Percentiles rank a stretch among this genome's conserved stretches.
Evolutionary conservation across 768 basidiomycete species (phyloP).

Genomic region (Gymnopilus junonius): DNA sequence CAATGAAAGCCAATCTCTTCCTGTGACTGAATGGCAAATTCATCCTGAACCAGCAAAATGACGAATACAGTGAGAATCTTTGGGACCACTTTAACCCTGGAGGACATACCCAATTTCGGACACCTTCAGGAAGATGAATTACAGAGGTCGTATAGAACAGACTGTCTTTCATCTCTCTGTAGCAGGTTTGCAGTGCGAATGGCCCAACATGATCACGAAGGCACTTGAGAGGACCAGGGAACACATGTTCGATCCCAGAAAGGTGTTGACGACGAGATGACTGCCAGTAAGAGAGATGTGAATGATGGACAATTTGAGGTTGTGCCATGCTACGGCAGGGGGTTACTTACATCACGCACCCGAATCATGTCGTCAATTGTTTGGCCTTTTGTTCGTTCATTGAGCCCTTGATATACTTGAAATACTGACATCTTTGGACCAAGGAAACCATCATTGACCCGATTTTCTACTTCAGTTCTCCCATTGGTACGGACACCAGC

Average conservation of each 20-base stretch:
- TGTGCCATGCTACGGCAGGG: neutral
- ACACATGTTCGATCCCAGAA: conserved; percentile 29
- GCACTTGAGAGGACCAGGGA: conserved; percentile 24
- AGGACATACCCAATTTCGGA: conserved; percentile 33
- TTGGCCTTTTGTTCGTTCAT: conserved; percentile 26
- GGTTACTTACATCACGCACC: conserved; percentile 20
- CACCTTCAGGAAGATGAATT: conserved; percentile 29
- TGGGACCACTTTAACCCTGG: too few relatives aligned
- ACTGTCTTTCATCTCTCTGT: conserved; percentile 33
- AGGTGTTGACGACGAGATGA: conserved; percentile 29
- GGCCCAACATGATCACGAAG: conserved; percentile 32
- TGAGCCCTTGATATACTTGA: conserved; percentile 28
- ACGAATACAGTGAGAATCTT: too few relatives aligned
- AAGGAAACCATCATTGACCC: conserved; percentile 28
- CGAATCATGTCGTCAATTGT: conserved; percentile 19
- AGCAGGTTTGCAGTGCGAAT: conserved; percentile 32
- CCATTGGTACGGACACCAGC: conserved; percentile 39
- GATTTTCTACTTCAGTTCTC: conserved; percentile 33
- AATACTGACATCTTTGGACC: conserved; percentile 28
- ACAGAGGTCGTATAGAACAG: conserved; percentile 30
- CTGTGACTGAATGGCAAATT: too few relatives aligned
- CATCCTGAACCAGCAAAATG: too few relatives aligned
- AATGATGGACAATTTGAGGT: neutral
- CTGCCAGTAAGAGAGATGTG: conserved; percentile 15
- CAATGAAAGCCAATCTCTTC: too few relatives aligned